Conservation (phyloP, 2,329 filamentous ascomycete genomes). For the Penicillium sp. region DNA sequence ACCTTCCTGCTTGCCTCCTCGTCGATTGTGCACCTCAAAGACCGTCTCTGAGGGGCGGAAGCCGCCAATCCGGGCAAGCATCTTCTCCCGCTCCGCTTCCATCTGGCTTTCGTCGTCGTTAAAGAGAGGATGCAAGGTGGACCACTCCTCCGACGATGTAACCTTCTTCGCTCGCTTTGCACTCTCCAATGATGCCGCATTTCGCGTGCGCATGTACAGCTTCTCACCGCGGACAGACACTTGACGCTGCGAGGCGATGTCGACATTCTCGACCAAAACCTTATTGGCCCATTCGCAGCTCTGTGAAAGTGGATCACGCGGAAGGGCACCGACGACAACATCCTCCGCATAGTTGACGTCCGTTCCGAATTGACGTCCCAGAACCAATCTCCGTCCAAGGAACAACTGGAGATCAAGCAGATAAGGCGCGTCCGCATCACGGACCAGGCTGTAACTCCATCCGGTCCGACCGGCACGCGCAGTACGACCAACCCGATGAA, state of each 20-base stretch:
- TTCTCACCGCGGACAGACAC: conserved; percentile 87
- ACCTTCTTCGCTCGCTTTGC: conserved; percentile 80
- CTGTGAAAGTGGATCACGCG: conserved; percentile 65
- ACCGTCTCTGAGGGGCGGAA: conserved; percentile 90
- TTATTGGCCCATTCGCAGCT: conserved; percentile 80
- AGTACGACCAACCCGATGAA: conserved; percentile 92
- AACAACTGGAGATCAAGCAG: conserved; percentile 91
- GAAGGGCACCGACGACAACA: conserved; percentile 71
- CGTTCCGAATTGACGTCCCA: conserved; percentile 60
- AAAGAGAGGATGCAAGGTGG: conserved; percentile 74
- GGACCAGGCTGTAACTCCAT: conserved; percentile 90
- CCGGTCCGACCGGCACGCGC: conserved; percentile 87
- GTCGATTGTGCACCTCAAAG: conserved; percentile 83
- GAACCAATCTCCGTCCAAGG: conserved; percentile 72
- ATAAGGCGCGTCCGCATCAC: conserved; percentile 84
- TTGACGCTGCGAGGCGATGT: conserved; percentile 62
- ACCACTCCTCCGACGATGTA: conserved; percentile 63
- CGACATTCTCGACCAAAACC: conserved; percentile 65
- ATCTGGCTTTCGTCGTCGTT: conserved; percentile 56
- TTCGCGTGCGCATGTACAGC: conserved; percentile 82
- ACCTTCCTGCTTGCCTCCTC: conserved; percentile 59
- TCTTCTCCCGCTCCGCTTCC: conserved; percentile 70
- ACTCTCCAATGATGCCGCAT: conserved; percentile 83
- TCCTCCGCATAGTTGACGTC: conserved; percentile 70
- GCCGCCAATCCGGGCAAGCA: conserved; percentile 81